Evolutionary conservation across 768 basidiomycete species (phyloP).

Genomic region (Russula earlei): DNA sequence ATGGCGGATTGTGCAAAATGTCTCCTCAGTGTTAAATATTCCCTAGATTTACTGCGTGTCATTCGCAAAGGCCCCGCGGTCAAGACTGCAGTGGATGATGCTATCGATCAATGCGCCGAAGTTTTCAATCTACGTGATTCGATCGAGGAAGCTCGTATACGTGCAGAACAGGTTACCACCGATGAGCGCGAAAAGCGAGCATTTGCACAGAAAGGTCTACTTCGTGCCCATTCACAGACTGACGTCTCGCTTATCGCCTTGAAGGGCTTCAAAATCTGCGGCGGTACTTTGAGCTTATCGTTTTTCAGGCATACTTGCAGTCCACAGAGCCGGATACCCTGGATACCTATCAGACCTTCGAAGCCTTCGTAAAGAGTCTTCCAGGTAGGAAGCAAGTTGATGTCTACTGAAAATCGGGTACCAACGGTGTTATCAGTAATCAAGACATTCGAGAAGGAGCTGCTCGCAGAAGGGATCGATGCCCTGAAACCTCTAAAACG

Average conservation of each 20-base stretch:
- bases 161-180: slow-evolving; percentile 62
- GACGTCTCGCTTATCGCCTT: not conserved
- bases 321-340: slow-evolving; percentile 75
- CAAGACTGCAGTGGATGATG: slow-evolving; percentile 78
- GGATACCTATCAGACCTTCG: slow-evolving; percentile 64
- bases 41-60: slow-evolving; percentile 69
- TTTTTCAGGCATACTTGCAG: slow-evolving; percentile 86
- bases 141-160: slow-evolving; percentile 74
- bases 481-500: slow-evolving; percentile 77
- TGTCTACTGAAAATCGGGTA: slow-evolving; percentile 41
- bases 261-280: slow-evolving; percentile 71
- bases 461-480: slow-evolving; percentile 66
- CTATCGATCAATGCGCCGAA: slow-evolving; percentile 76
- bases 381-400: slow-evolving; percentile 48
- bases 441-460: slow-evolving; percentile 89
- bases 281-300: slow-evolving; percentile 76
- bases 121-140: slow-evolving; percentile 81
- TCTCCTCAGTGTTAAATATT: slow-evolving; percentile 8
- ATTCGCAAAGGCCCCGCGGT: slow-evolving; percentile 79
- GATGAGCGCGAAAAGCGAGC: slow-evolving; percentile 61
- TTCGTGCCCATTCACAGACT: too few relatives aligned
- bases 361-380: slow-evolving; percentile 70
- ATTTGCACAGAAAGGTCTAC: slow-evolving; percentile 62
- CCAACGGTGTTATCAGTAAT: slow-evolving; percentile 48
- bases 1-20: slow-evolving; percentile 22